Conservation (phyloP, 768 basidiomycete genomes). For the Leucosporidium yakuticum region DNA sequence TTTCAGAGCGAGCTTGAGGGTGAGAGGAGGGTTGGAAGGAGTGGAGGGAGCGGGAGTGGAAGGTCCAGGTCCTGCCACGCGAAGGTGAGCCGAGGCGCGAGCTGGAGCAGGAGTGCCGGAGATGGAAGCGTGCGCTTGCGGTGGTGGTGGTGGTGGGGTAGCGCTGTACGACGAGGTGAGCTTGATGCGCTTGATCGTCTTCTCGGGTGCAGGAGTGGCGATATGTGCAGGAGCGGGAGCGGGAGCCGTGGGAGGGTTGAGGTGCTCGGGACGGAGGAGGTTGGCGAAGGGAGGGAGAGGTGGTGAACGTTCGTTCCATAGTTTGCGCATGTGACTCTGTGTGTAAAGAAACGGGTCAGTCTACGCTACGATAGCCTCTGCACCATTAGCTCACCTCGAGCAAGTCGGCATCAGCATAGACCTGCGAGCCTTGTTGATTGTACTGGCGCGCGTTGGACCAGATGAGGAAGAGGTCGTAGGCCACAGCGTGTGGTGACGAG, state of each 20-base stretch:
- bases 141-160: neutral
- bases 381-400: conserved; percentile 14
- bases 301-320: conserved; percentile 21
- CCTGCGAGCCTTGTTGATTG: conserved; percentile 29
- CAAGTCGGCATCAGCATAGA: conserved; percentile 32
- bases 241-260: neutral
- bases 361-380: neutral
- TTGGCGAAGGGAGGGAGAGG: conserved; percentile 31
- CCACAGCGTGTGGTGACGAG: conserved; percentile 18
- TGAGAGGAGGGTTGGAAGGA: conserved; percentile 3
- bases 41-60: neutral
- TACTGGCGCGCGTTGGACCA: conserved; percentile 33
- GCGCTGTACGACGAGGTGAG: conserved; percentile 19
- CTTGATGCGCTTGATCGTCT: conserved; percentile 25
- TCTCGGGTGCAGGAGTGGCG: conserved; percentile 15
- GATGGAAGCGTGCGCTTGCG: neutral
- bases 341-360: neutral
- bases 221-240: neutral
- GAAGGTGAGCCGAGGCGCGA: conserved; percentile 2
- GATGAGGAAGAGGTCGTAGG: conserved; percentile 33
- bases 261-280: conserved; percentile 20
- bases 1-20: conserved; percentile 18
- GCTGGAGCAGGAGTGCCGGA: conserved; percentile 1
- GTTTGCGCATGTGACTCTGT: conserved; percentile 20
- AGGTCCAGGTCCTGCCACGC: neutral